Percentiles rank a stretch among this genome's conserved stretches.
phyloP scores from a whole-genome alignment of 345 rosid species.

The Cardamine occulta region DNA sequence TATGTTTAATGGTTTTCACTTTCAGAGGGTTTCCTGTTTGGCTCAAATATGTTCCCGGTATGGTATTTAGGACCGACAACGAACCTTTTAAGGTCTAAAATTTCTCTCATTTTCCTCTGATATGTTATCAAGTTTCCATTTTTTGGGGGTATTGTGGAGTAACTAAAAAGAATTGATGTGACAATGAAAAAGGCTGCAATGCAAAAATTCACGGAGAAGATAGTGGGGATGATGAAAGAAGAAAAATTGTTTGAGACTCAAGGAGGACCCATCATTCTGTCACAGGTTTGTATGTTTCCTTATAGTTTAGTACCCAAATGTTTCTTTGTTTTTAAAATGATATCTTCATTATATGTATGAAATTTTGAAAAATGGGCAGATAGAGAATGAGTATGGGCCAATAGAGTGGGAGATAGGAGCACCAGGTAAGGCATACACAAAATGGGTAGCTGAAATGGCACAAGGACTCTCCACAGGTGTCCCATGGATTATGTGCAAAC shows the following conservation, averaged over 20 bases:
- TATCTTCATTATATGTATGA: neutral
- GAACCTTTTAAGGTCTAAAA: conserved; percentile 73
- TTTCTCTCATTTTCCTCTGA: neutral
- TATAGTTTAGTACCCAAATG: neutral
- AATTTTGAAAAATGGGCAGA: conserved; percentile 42
- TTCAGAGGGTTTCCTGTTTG: conserved; percentile 52
- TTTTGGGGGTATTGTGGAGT: neutral
- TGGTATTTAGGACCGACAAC: conserved; percentile 87
- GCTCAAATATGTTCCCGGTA: conserved; percentile 83
- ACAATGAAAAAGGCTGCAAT: conserved; percentile 66
- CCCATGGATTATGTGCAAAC: conserved; percentile 80
- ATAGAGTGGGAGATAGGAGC: conserved; percentile 57
- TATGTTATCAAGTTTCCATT: neutral
- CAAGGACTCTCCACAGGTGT: conserved; percentile 62
- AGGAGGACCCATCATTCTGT: conserved; percentile 90
- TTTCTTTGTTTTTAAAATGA: neutral
- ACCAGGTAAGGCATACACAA: conserved; percentile 54
- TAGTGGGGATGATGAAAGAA: conserved; percentile 80
- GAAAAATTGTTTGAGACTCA: conserved; percentile 70
- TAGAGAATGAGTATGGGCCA: conserved; percentile 73
- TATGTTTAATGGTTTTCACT: conserved; percentile 6
- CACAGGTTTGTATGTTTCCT: conserved; percentile 57
- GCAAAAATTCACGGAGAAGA: conserved; percentile 70
- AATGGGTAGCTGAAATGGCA: conserved; percentile 74
- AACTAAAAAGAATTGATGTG: conserved; percentile 43